These are phyloP conservation scores for Antrodiella citrinella DNA, from an alignment of 768 basidiomycete species.

Conservation along the genomic window DNA sequence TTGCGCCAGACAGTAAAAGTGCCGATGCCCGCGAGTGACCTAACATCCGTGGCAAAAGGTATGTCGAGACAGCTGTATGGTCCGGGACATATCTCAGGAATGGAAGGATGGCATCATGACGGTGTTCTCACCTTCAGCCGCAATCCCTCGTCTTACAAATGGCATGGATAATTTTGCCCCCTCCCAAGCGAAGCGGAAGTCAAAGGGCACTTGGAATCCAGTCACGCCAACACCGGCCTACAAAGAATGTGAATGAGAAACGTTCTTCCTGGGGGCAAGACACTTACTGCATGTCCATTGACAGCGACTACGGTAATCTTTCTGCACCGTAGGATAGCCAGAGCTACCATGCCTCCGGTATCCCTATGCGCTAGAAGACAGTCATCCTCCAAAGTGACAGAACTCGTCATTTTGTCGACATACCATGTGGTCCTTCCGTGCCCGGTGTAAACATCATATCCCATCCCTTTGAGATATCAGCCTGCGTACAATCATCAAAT, in stretches of 20 bases:
- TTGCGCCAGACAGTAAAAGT: conserved; percentile 41
- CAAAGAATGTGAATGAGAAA: neutral
- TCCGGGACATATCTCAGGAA: neutral
- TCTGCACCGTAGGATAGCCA: conserved; percentile 43
- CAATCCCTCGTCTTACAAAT: conserved; percentile 42
- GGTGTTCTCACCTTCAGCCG: conserved; percentile 41
- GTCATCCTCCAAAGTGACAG: no score
- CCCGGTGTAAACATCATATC: conserved; percentile 23
- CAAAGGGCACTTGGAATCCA: conserved; percentile 41
- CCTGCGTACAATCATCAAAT: conserved; percentile 23
- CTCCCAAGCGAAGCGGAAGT: conserved; percentile 45
- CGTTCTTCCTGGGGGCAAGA: neutral
- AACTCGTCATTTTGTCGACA: conserved; percentile 4
- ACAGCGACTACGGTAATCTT: conserved; percentile 47
- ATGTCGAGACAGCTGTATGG: conserved; percentile 34
- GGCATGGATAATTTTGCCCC: conserved; percentile 42
- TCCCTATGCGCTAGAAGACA: conserved; percentile 36
- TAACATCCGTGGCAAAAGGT: conserved; percentile 46
- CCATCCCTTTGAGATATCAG: conserved; percentile 45
- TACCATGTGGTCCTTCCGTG: conserved; percentile 42
- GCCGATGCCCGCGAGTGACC: conserved; percentile 44
- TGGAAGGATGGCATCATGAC: no score
- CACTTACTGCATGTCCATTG: conserved; percentile 39
- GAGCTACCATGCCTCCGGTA: conserved; percentile 35
- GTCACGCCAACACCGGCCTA: conserved; percentile 45